Evolutionary conservation across 2,329 filamentous ascomycete species (phyloP), one percentile per base, ranked within the genome.

Genomic region (Epichloe brachyelytri): DNA sequence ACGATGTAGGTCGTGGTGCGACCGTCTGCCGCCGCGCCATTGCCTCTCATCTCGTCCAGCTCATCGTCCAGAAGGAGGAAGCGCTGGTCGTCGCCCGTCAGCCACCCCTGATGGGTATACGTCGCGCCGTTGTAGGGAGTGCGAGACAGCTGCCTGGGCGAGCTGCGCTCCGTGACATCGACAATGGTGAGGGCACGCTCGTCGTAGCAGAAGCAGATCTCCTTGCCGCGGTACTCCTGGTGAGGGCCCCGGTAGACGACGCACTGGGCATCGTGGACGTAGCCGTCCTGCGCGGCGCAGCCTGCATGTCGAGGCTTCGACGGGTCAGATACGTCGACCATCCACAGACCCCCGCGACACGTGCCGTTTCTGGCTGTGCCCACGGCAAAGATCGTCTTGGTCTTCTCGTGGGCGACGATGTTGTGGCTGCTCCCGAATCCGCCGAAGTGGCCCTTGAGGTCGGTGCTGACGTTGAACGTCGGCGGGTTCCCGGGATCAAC

Each of bases 51-150:
- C 60, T 77, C 74, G 58, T 77, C 74, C 48, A 70, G 65, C 56
- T 76, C 73, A 54, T 76, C 73, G 57, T 76, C 72, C 11, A 76
- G 63, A 14, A 76, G 65, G 48, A 58, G 63, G 54, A 71, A 70
- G 43, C 69, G 63, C 60, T 60, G 69, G 49, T 66, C 59, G 11
- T 62, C 60, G 58, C 74, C 67, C 40, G 75, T 66, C 10, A 78
- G 65, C 64, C 71, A 73, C 43, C 77, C 77, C 58, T 79, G 76
- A 58, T 80, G 76, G 1, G 74, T 77, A 65, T 78, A 79, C 8
- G 69, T 61, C 19, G 73, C 74, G 40, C 77, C 77, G 7, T 72
- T 68, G 62, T 79, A 80, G 0, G 70, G 71, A 1, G 75, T 78
- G 51, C 68, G 69, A 48, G 75, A 77, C 54, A 79, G 68, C 53